Evolutionary conservation across 75 land plant genomes (phyloP), one percentile per base, ranked within the genome.

Genomic region (Pinus tabuliformis): DNA sequence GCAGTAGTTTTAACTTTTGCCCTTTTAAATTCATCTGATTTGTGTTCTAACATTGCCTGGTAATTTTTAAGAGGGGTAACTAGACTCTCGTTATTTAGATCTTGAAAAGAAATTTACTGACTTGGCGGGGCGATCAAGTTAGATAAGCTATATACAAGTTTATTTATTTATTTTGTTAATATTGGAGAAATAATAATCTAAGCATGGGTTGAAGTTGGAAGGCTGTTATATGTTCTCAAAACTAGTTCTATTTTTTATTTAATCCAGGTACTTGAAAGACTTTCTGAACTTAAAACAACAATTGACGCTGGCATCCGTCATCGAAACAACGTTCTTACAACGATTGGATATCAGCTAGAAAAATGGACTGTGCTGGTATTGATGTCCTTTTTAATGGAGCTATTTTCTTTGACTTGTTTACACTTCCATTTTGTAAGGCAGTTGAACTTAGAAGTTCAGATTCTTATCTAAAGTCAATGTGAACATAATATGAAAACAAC

Each of bases 271-370:
- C 74, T 83, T 33, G 79, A 88, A 54, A 92, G 98, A 61, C 84
- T 97, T 24, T 76, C 90, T 62, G 99, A 97, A 58, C 81, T 97
- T 66, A 92, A 92, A 77, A 76, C 87, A 3, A 92, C 99, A 18
- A 60, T 97, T 74, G 99, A 97, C 79, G 99, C 99, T 78, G 98
- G 99, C n/a, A 85, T 82, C 14, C 92, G 92, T 26, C 99, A 96
- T 83, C 81, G 98, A 62, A 86, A 92, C 70, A 83, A 81, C 28
- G 89, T 90, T 59, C 87, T 96, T 59, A 62, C 87, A 56, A 85
- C 83, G 13, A 89, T 96, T 78, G 94, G 87, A 5, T 82, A 82
- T 64, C 77, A 85, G 45, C 74, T 96, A 15, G 77, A 81, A 59
- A 83, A 78, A 64, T 96, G 99, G 99, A 87, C 78, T 66, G 70